Evolutionary conservation across 1,284 basidiomycete species (phyloP).

Genomic region (Salmacisia buchloeana): DNA sequence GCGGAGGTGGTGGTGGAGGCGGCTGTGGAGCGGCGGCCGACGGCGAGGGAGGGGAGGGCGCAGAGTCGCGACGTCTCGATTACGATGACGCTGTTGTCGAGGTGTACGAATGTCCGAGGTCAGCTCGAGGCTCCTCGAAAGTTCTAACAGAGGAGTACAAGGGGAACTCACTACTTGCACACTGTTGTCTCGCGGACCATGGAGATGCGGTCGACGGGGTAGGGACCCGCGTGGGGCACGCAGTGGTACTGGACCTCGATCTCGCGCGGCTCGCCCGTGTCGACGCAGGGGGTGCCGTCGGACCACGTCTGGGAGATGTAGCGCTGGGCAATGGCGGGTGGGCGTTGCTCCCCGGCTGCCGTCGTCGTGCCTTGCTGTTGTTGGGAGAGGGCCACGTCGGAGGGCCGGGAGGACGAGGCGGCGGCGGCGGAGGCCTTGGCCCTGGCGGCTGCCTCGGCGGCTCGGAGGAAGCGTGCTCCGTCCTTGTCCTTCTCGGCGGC

Average conservation of each 20-base stretch:
- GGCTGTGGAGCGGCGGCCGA: background rate
- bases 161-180: constrained; percentile 28
- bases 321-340: constrained; percentile 18
- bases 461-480: constrained; percentile 13
- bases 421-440: background rate
- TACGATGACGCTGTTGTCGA: background rate
- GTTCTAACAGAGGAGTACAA: background rate
- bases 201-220: constrained; percentile 28
- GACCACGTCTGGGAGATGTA: constrained; percentile 39
- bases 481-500: constrained; percentile 9
- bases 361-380: background rate
- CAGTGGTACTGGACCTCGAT: constrained; percentile 41
- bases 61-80: constrained; percentile 9
- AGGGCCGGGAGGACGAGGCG: background rate
- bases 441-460: constrained; percentile 20
- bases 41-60: background rate
- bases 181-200: constrained; percentile 44
- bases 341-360: background rate
- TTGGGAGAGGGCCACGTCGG: background rate
- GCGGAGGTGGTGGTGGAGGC: background rate
- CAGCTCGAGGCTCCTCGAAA: too few relatives aligned
- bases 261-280: constrained; percentile 32
- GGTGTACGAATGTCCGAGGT: too few relatives aligned
- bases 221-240: constrained; percentile 17
- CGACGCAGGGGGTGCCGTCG: constrained; percentile 39